Base-by-base conservation (phyloP, 2,329 filamentous ascomycete species). In the Fusarium sacchari region DNA sequence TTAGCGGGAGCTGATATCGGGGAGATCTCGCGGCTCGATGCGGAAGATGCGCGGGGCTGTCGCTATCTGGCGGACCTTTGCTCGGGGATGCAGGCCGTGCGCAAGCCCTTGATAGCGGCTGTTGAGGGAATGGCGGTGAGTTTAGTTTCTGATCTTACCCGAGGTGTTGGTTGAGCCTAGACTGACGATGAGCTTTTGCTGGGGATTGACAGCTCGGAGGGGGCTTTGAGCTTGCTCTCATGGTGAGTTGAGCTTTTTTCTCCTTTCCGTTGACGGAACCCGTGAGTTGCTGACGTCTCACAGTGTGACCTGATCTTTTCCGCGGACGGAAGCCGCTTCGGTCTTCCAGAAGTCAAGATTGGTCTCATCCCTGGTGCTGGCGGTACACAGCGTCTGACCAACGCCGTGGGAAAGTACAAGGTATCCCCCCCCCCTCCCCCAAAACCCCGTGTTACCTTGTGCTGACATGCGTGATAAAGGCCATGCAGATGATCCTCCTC, bases 71-170 rank as follows among this genome's bases (percentile, higher is more conserved):
- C 84, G 76, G 82, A 87, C 71, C 82, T 88, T 53, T 82, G 81
- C 59, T 53, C 74, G 57, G 81, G 79, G 67, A 78, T 82, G 75
- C 68, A 71, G 46, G 75, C 77, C 60, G 77, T 82, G 58, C 78
- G 80, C 36, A 88, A 88, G 75, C 86, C 86, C 6, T 73, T 87
- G 52, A 80, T 88, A 62, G 86, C 86, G 15, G 85, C 85, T 26
- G 85, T 88, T 28, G 82, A 86, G 71, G 86, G 86, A 55, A 83
- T 85, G 77, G 86, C 86, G 71, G 86, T 87, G 74, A 81, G 86
- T 81, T 58, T 36, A 37, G 20, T 18, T 65, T 3, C 14, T 32
- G 7, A 34, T 40, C 7, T 6, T 24, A 36, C 42, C 50, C 34
- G 37, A 37, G 39, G 18, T 32, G 37, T 60, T 39, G 42, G 28